phyloP scores from a whole-genome alignment of 2,329 filamentous ascomycete genomes.

The Orbilia javanica region DNA sequence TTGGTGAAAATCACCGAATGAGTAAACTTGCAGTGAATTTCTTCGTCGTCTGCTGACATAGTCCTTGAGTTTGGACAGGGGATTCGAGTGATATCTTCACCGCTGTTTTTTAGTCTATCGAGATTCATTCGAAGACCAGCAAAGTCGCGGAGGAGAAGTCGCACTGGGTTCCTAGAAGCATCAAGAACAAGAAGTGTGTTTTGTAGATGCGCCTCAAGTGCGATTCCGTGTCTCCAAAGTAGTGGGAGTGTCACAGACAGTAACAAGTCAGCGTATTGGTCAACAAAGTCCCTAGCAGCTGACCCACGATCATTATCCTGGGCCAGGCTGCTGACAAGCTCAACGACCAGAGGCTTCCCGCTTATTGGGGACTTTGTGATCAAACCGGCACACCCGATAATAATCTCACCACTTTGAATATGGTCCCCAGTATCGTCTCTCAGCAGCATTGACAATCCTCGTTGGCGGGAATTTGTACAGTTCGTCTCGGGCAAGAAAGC shows the following conservation, averaged over 20 bases:
- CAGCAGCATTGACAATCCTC: conserved; percentile 25
- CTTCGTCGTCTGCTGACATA: conserved; percentile 29
- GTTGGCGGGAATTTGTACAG: conserved; percentile 2
- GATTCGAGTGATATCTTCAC: conserved; percentile 20
- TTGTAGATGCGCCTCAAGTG: conserved; percentile 36
- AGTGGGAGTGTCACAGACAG: conserved; percentile 29
- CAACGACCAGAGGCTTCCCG: conserved; percentile 13
- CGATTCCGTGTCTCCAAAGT: conserved; percentile 27
- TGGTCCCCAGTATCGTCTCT: conserved; percentile 29
- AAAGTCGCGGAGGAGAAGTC: conserved; percentile 36
- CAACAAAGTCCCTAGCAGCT: conserved; percentile 13
- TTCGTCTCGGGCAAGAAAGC: conserved; percentile 10
- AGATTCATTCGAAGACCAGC: conserved; percentile 27
- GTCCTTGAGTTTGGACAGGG: conserved; percentile 21
- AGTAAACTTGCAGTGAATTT: conserved; percentile 24
- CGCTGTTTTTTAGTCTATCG: conserved; percentile 8
- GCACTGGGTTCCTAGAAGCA: background rate
- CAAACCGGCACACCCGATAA: conserved; percentile 29
- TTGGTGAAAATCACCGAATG: conserved; percentile 29
- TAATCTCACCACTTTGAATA: background rate
- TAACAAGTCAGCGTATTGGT: conserved; percentile 28
- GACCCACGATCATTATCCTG: background rate
- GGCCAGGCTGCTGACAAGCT: conserved; percentile 6
- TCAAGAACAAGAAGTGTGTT: conserved; percentile 35
- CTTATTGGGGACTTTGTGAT: conserved; percentile 29